These are phyloP conservation scores for Setaria viridis DNA, from an alignment of 202 grass and related monocot genomes.

Conservation along the genomic window DNA sequence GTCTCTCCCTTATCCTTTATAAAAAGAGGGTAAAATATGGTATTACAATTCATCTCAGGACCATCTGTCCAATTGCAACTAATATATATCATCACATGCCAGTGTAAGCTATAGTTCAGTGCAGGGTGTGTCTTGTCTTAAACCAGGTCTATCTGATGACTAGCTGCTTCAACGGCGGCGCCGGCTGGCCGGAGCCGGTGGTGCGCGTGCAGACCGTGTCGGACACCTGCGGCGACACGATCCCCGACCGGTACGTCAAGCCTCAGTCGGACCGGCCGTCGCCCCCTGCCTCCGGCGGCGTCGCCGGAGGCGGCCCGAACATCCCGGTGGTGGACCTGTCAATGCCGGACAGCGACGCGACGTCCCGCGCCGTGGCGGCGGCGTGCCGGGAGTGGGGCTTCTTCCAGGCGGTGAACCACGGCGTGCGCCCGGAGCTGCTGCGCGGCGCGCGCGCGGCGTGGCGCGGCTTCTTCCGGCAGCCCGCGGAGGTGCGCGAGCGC, in stretches of 20 bases:
- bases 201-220: conserved; percentile 78
- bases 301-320: not conserved
- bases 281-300: not conserved
- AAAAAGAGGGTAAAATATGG: conserved; percentile 40
- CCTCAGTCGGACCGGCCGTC: conserved; percentile 53
- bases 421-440: conserved; percentile 58
- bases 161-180: conserved; percentile 69
- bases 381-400: conserved; percentile 85
- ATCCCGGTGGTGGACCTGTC: conserved; percentile 88
- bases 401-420: conserved; percentile 94
- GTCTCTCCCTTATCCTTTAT: conserved; percentile 57
- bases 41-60: conserved; percentile 34
- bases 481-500: conserved; percentile 60
- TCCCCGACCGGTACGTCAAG: conserved; percentile 85
- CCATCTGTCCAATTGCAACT: not conserved
- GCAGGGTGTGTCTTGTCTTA: not conserved
- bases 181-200: conserved; percentile 83
- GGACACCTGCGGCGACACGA: conserved; percentile 55
- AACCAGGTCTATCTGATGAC: conserved; percentile 44
- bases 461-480: conserved; percentile 72
- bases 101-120: not conserved
- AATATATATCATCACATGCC: conserved; percentile 38
- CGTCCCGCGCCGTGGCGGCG: conserved; percentile 44
- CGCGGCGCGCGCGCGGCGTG: conserved; percentile 52
- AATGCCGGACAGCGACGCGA: conserved; percentile 44